These are phyloP conservation scores for Musa schizocarpa DNA, from an alignment of 176 grass and related monocot species.

Conservation along the genomic window DNA sequence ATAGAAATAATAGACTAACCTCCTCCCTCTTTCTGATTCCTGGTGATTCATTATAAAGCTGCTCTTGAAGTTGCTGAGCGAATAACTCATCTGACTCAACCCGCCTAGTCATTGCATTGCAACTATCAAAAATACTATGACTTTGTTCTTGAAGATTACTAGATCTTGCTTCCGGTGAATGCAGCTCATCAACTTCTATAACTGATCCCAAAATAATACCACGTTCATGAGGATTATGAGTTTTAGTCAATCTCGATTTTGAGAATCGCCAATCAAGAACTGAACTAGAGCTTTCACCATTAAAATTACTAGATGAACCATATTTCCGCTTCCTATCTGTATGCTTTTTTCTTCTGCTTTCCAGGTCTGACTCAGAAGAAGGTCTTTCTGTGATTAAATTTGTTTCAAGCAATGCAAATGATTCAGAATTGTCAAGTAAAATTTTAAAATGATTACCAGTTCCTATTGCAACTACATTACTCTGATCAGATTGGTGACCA, in stretches of 20 bases:
- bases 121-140: slow-evolving; percentile 16
- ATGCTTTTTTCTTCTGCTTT: slow-evolving; percentile 21
- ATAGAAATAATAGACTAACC: slow-evolving; percentile 25
- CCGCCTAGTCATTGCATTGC: slow-evolving; percentile 33
- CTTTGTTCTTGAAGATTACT: slow-evolving; percentile 4
- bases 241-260: slow-evolving; percentile 24
- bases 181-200: slow-evolving; percentile 48
- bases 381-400: not conserved
- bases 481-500: not conserved
- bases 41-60: slow-evolving; percentile 69
- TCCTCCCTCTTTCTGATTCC: slow-evolving; percentile 39
- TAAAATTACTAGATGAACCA: slow-evolving; percentile 18
- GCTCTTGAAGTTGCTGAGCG: slow-evolving; percentile 80
- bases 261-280: slow-evolving; percentile 11
- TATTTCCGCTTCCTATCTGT: slow-evolving; percentile 32
- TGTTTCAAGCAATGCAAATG: not conserved
- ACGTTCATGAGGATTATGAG: slow-evolving; percentile 17
- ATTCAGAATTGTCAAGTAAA: not conserved
- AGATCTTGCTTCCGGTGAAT: slow-evolving; percentile 8
- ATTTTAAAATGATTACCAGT: not conserved
- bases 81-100: slow-evolving; percentile 82
- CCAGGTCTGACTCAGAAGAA: not conserved
- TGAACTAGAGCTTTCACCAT: slow-evolving; percentile 31
- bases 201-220: slow-evolving; percentile 34
- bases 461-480: not conserved